These are phyloP conservation scores for Posidonia australis DNA, from an alignment of 106 monocot species.

Conservation along the genomic window DNA sequence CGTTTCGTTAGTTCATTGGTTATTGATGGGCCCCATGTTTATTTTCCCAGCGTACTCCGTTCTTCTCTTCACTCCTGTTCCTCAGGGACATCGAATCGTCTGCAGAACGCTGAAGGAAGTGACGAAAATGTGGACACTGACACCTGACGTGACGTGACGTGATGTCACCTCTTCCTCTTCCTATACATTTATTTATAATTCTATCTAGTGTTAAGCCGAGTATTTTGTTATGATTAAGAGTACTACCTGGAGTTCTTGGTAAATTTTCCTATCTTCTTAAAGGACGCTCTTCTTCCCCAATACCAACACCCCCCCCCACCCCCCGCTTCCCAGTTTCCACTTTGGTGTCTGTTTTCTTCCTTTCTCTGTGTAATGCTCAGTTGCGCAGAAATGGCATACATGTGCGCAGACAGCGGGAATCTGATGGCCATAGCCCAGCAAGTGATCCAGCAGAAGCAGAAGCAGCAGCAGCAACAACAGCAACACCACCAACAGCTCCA, in stretches of 20 bases:
- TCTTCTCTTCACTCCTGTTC: too few relatives aligned
- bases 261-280: not conserved
- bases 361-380: not conserved
- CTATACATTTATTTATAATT: too few relatives aligned
- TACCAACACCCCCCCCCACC: not conserved
- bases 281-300: not conserved
- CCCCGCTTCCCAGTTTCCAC: not conserved
- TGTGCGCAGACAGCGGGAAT: constrained; percentile 90
- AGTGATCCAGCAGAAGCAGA: constrained; percentile 62
- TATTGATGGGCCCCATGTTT: too few relatives aligned
- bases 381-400: constrained; percentile 43
- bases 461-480: constrained; percentile 41
- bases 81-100: too few relatives aligned
- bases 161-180: too few relatives aligned
- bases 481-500: constrained; percentile 25
- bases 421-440: constrained; percentile 98
- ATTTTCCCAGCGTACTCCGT: too few relatives aligned
- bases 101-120: too few relatives aligned
- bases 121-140: too few relatives aligned
- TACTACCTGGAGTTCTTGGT: too few relatives aligned
- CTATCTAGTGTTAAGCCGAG: too few relatives aligned
- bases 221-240: too few relatives aligned
- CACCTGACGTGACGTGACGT: too few relatives aligned
- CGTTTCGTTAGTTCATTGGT: not conserved
- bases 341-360: not conserved